Base-by-base conservation (phyloP, 768 basidiomycete species). In the Myochromella boudieri region DNA sequence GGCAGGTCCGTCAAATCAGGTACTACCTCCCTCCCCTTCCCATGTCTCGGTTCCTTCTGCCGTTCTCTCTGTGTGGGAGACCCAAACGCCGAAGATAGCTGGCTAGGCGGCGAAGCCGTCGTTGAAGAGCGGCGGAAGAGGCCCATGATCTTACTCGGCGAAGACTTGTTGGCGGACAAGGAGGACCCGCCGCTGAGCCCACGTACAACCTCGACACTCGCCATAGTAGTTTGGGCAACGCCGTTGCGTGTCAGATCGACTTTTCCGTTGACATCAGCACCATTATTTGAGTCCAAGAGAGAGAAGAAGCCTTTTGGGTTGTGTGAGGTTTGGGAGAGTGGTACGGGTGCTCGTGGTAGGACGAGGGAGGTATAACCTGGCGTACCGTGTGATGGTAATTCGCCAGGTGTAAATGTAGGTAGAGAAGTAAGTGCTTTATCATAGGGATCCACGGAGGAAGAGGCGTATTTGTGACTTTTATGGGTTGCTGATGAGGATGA, bases 141-240 rank as follows among this genome's bases (percentile, higher is more conserved):
- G 0, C 53, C 51, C 34, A 56, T 44, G 3, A 60, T 12, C 14
- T 49, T 54, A 43, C 48, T 54, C 32, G 51, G 44, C 25, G 60
- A 33, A 48, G 49, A 48, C 27, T 53, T 46, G 22, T 48, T 38
- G 29, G 22, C 37, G 7, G 43, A 49, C 2, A 44, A 41, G 18
- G 55, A 49, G 4, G 60, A 29, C 37, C 53, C 40, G 15, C 49
- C 54, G 3, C 68, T 70, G 3, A 81, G 60, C 4, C 87, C 87
- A 28, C 75, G 72, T 14, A 87, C 80, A 25, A 91, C 79, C 58
- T 91, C 87, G 32, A 95, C 82, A 41, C 82, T 91, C 12, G 87
- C 86, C 92, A 97, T 95, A 4, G 87, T 91, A 5, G 84, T 85
- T 61, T 91, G 87, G 6, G 91, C 92, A 9, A 91, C 68, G 3